A percentile compares a stretch with the other conserved stretches of the same genome.
phyloP scores from a whole-genome alignment of 2,329 filamentous ascomycete species.

The Seiridium unicorne region DNA sequence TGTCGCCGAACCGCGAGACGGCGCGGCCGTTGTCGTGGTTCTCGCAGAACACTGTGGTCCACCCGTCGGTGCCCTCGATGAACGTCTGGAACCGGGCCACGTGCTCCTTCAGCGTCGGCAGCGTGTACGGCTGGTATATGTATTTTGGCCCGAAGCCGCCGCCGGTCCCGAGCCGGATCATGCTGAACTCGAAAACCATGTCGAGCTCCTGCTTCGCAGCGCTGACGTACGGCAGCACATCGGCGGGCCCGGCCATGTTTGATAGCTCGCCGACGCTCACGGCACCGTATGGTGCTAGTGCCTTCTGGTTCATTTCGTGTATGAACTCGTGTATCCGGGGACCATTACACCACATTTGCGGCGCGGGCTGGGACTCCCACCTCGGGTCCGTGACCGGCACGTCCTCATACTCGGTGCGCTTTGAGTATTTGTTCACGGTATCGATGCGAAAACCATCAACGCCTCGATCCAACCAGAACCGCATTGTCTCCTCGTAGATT shows the following conservation, averaged over 20 bases:
- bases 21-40: constrained; percentile 63
- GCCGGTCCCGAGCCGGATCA: constrained; percentile 53
- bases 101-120: constrained; percentile 42
- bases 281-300: constrained; percentile 53
- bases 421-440: constrained; percentile 67
- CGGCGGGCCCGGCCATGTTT: constrained; percentile 46
- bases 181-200: constrained; percentile 61
- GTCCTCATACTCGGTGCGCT: constrained; percentile 56
- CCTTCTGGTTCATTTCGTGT: constrained; percentile 52
- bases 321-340: constrained; percentile 63
- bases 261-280: constrained; percentile 65
- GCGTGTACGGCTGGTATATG: constrained; percentile 47
- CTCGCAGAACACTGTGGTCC: constrained; percentile 61
- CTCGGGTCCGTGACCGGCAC: constrained; percentile 40
- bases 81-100: constrained; percentile 48
- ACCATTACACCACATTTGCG: constrained; percentile 56
- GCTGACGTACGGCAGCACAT: constrained; percentile 55
- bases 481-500: constrained; percentile 65
- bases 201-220: constrained; percentile 52
- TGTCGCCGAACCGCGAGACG: constrained; percentile 52
- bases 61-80: constrained; percentile 47
- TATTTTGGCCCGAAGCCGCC: constrained; percentile 44
- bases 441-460: constrained; percentile 67
- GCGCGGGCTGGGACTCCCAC: constrained; percentile 39
- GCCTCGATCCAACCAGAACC: constrained; percentile 71